Conservation (phyloP, 345 rosid species). For the Noccaea caerulescens region DNA sequence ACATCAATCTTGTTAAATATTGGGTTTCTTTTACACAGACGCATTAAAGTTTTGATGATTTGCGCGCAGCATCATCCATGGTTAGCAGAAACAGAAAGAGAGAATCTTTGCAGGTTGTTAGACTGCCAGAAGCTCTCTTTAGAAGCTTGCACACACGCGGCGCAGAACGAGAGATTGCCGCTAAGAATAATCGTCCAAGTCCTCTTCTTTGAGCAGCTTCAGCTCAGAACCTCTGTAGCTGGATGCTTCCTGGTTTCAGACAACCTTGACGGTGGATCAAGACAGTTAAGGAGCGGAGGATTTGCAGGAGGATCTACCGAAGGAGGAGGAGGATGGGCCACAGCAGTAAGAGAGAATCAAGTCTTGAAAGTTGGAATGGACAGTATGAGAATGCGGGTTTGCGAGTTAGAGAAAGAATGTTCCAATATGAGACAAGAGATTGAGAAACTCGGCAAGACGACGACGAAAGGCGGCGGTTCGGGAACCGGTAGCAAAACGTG, state of each 20-base stretch:
- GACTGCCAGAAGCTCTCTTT: constrained; percentile 97
- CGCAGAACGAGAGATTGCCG: constrained; percentile 94
- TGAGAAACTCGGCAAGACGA: constrained; percentile 65
- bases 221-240: constrained; percentile 93
- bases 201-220: constrained; percentile 99
- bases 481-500: constrained; percentile 51
- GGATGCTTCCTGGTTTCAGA: constrained; percentile 95
- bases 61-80: constrained; percentile 89
- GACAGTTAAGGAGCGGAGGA: constrained; percentile 88
- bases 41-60: constrained; percentile 16
- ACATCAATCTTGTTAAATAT: neutral
- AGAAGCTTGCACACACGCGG: constrained; percentile 98
- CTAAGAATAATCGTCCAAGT: constrained; percentile 88
- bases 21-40: neutral
- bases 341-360: constrained; percentile 94
- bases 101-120: constrained; percentile 86
- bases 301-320: constrained; percentile 62
- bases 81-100: constrained; percentile 88
- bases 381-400: constrained; percentile 87
- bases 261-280: constrained; percentile 81
- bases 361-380: constrained; percentile 98
- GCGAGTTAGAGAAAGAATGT: constrained; percentile 87
- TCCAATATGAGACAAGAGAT: constrained; percentile 90
- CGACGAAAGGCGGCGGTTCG: constrained; percentile 37
- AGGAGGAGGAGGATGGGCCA: constrained; percentile 78